phyloP scores from a whole-genome alignment of 2,329 filamentous ascomycete genomes.

The Penicillium capsulatum region DNA sequence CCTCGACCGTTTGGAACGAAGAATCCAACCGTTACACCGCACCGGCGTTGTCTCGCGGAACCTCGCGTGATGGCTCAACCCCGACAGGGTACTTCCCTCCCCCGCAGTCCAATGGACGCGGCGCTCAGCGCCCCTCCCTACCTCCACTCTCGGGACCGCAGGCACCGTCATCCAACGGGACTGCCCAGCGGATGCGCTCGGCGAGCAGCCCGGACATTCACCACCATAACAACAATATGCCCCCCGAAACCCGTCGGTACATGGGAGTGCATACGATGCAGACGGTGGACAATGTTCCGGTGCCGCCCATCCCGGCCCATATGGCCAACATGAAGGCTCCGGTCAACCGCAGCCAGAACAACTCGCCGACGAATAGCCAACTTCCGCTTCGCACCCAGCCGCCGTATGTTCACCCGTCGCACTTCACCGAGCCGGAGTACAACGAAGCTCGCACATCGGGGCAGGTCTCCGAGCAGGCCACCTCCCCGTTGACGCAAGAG shows the following conservation, averaged over 20 bases:
- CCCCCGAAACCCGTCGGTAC: constrained; percentile 45
- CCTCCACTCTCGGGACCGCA: constrained; percentile 60
- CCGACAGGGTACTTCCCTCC: constrained; percentile 59
- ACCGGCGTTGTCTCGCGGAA: constrained; percentile 74
- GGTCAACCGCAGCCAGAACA: constrained; percentile 73
- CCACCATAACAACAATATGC: constrained; percentile 47
- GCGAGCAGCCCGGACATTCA: constrained; percentile 96
- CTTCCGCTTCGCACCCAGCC: constrained; percentile 58
- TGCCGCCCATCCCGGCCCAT: constrained; percentile 72
- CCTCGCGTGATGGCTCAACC: constrained; percentile 71
- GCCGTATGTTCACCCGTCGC: constrained; percentile 42
- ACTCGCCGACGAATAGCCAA: constrained; percentile 67
- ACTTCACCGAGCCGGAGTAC: constrained; percentile 41
- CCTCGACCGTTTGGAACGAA: constrained; percentile 57
- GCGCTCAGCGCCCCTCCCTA: constrained; percentile 67
- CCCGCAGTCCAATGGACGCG: constrained; percentile 57
- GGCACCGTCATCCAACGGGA: constrained; percentile 50
- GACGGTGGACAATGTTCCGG: constrained; percentile 58
- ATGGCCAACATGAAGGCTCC: constrained; percentile 56
- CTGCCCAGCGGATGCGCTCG: constrained; percentile 70
- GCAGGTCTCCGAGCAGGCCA: constrained; percentile 29
- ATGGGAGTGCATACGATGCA: constrained; percentile 54
- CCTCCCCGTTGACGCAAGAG: constrained; percentile 34
- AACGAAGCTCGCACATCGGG: constrained; percentile 29
- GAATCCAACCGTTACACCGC: constrained; percentile 79